Evolutionary conservation across 768 basidiomycete species (phyloP).

Genomic region (Russula compacta): DNA sequence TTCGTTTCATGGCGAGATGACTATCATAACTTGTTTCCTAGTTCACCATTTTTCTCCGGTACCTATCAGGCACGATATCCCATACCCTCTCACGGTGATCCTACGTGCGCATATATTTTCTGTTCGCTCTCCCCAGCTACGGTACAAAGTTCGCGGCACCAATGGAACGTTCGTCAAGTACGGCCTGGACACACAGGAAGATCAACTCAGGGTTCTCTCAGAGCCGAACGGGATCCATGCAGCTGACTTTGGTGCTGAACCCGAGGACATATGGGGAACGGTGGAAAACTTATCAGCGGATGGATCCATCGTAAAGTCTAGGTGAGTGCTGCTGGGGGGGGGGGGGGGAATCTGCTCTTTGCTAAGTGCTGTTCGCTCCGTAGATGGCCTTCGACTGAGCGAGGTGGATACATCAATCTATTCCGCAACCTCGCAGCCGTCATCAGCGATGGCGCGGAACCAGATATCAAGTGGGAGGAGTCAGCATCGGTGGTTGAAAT

Average conservation of each 20-base stretch:
- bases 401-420: slow-evolving; percentile 50
- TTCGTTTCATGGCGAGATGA: slow-evolving; percentile 40
- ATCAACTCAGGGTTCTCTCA: slow-evolving; percentile 53
- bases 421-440: slow-evolving; percentile 59
- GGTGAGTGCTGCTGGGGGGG: slow-evolving; percentile 26
- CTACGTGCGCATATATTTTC: slow-evolving; percentile 64
- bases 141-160: slow-evolving; percentile 65
- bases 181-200: slow-evolving; percentile 74
- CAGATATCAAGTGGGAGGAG: slow-evolving; percentile 65
- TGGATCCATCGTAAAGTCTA: slow-evolving; percentile 29
- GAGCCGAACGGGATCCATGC: slow-evolving; percentile 38
- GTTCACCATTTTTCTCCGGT: slow-evolving; percentile 14
- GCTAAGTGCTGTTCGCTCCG: slow-evolving; percentile 15
- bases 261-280: slow-evolving; percentile 52
- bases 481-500: slow-evolving; percentile 64
- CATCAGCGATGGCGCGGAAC: slow-evolving; percentile 45
- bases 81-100: slow-evolving; percentile 55
- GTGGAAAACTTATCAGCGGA: slow-evolving; percentile 48
- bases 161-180: slow-evolving; percentile 65
- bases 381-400: slow-evolving; percentile 55
- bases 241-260: slow-evolving; percentile 48
- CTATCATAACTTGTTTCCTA: slow-evolving; percentile 32
- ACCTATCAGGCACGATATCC: slow-evolving; percentile 31
- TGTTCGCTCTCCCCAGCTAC: slow-evolving; percentile 52
- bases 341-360: background rate